These are phyloP conservation scores for Acer negundo DNA, from an alignment of 345 rosid genomes.

Conservation along the genomic window DNA sequence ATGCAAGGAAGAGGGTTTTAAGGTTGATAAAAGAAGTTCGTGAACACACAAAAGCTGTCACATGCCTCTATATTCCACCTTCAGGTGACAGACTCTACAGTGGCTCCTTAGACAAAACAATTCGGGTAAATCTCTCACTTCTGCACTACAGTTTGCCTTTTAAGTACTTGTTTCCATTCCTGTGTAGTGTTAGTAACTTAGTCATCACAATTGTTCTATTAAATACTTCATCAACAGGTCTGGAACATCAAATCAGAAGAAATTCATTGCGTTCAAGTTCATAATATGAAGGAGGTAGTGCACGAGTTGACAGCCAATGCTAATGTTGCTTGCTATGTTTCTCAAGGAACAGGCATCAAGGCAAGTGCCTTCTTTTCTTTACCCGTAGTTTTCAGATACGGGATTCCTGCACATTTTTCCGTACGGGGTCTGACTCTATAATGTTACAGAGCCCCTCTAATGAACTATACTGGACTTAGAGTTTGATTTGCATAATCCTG, in stretches of 20 bases:
- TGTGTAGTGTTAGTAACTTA: background rate
- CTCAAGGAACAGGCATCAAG: slow-evolving; percentile 62
- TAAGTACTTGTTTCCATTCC: background rate
- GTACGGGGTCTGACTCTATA: too few relatives aligned
- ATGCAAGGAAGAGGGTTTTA: slow-evolving; percentile 44
- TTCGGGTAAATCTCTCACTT: slow-evolving; percentile 42
- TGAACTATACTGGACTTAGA: too few relatives aligned
- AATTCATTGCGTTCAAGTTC: slow-evolving; percentile 61
- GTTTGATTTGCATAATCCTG: too few relatives aligned
- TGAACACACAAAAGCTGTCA: slow-evolving; percentile 61
- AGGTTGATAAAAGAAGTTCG: slow-evolving; percentile 55
- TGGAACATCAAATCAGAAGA: slow-evolving; percentile 58
- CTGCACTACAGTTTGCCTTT: background rate
- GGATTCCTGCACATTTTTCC: too few relatives aligned
- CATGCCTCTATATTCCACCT: slow-evolving; percentile 51
- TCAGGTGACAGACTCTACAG: slow-evolving; percentile 60
- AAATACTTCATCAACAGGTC: slow-evolving; percentile 33
- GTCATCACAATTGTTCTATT: background rate
- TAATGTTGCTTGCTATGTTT: slow-evolving; percentile 47
- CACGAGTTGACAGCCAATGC: slow-evolving; percentile 47
- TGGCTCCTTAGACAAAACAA: slow-evolving; percentile 67
- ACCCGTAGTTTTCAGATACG: too few relatives aligned
- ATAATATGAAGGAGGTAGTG: slow-evolving; percentile 55
- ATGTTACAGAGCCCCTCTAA: too few relatives aligned
- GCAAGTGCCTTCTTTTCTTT: slow-evolving; percentile 26